A percentile compares a stretch with the other conserved stretches of the same genome.
Evolutionary conservation across 192 early-diverging fungal species (phyloP).

Genomic region (Tieghemiomyces parasiticus): DNA sequence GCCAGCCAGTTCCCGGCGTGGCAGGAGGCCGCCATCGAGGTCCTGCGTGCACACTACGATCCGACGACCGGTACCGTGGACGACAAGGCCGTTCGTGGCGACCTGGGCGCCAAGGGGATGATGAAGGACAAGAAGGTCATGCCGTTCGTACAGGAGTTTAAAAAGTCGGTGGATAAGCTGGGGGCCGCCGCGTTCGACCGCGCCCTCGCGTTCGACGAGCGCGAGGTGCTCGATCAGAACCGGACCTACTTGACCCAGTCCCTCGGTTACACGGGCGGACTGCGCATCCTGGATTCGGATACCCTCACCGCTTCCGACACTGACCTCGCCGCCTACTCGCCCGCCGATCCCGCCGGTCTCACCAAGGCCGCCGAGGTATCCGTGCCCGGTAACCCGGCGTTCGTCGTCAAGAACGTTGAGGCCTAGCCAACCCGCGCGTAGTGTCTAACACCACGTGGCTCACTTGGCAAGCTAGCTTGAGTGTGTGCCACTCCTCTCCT

Average conservation of each 20-base stretch:
- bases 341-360: neutral
- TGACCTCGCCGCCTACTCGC: constrained; percentile 26
- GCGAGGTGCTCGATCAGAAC: constrained; percentile 38
- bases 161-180: constrained; percentile 55
- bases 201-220: constrained; percentile 68
- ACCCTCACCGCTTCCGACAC: constrained; percentile 14
- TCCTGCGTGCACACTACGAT: constrained; percentile 42
- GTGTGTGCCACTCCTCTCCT: too few relatives aligned
- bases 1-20: constrained; percentile 80
- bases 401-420: constrained; percentile 33
- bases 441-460: too few relatives aligned
- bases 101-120: constrained; percentile 50
- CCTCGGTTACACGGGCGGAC: constrained; percentile 37
- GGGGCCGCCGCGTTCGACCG: constrained; percentile 68
- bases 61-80: constrained; percentile 40
- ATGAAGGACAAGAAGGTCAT: constrained; percentile 93
- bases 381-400: constrained; percentile 39
- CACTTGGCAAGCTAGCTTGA: too few relatives aligned
- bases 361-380: constrained; percentile 27
- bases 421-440: too few relatives aligned
- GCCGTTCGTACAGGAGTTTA: constrained; percentile 86
- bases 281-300: constrained; percentile 32
- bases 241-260: constrained; percentile 37
- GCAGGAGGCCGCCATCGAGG: constrained; percentile 60
- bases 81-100: constrained; percentile 54